Evolutionary conservation across 2,329 filamentous ascomycete genomes (phyloP).

Genomic region (Tricladium varicosporioides): DNA sequence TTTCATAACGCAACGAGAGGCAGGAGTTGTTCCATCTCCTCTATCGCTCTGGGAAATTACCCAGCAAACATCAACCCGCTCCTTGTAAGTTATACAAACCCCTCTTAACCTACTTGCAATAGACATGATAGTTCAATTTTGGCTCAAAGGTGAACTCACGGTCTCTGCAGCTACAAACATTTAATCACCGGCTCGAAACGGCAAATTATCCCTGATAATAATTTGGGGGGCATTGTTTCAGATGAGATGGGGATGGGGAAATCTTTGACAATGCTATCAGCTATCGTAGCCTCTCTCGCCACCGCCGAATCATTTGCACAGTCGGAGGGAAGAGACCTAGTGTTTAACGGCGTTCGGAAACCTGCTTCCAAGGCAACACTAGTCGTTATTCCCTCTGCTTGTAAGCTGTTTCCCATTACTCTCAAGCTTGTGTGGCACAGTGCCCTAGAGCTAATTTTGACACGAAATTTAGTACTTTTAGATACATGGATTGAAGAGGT

Average conservation of each 20-base stretch:
- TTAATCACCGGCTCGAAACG: slow-evolving; percentile 71
- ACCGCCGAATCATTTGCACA: no score
- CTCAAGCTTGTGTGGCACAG: not conserved
- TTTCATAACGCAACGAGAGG: slow-evolving; percentile 41
- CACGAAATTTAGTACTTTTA: not conserved
- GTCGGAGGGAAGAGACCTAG: not conserved
- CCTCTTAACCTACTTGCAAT: no score
- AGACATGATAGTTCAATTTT: no score
- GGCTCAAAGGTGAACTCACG: no score
- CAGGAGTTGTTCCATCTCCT: slow-evolving; percentile 31
- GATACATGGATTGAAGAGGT: slow-evolving; percentile 1
- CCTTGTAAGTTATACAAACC: not conserved
- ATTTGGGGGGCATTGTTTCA: slow-evolving; percentile 56
- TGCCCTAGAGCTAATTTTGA: no score
- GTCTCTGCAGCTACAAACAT: slow-evolving; percentile 65
- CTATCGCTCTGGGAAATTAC: slow-evolving; percentile 35
- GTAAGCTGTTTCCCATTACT: slow-evolving; percentile 27
- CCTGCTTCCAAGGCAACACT: slow-evolving; percentile 43
- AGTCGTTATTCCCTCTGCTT: slow-evolving; percentile 42
- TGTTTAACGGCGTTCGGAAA: slow-evolving; percentile 23
- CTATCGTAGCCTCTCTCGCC: slow-evolving; percentile 42
- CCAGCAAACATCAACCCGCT: not conserved
- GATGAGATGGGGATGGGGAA: slow-evolving; percentile 61
- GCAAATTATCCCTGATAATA: slow-evolving; percentile 56
- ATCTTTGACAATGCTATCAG: slow-evolving; percentile 44